A percentile compares a stretch with the other conserved stretches of the same genome.
Evolutionary conservation across 2,329 filamentous ascomycete genomes (phyloP).

Genomic region (Colletotrichum sp.): DNA sequence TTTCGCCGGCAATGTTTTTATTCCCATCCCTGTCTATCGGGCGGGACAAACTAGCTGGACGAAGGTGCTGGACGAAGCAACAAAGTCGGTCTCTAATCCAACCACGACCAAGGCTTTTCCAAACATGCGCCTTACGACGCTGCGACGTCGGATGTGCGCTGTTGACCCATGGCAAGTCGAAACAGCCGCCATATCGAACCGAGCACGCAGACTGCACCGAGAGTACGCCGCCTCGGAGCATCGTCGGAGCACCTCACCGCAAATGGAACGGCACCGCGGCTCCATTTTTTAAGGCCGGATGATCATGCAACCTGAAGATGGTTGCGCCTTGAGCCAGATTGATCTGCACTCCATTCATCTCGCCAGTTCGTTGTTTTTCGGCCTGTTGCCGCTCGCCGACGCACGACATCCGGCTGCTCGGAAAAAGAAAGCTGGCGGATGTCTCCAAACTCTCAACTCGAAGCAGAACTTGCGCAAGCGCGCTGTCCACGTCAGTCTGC

Average conservation of each 20-base stretch:
- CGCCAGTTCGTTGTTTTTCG: neutral
- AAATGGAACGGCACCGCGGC: constrained; percentile 3
- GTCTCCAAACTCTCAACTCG: neutral
- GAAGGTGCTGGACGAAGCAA: neutral
- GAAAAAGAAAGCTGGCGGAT: neutral
- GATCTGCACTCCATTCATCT: neutral
- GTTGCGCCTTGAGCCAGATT: constrained; percentile 1
- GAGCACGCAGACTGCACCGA: neutral
- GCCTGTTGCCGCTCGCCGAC: neutral
- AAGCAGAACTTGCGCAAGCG: constrained; percentile 1
- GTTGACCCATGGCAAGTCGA: constrained; percentile 2
- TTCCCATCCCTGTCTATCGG: neutral
- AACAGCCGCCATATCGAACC: neutral
- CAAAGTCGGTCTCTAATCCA: neutral
- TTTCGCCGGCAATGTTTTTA: neutral
- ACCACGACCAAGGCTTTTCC: neutral
- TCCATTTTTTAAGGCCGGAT: constrained; percentile 17
- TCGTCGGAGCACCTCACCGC: neutral
- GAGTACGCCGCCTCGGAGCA: constrained; percentile 2
- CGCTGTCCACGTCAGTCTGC: neutral
- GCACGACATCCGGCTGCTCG: neutral
- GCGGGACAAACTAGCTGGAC: neutral
- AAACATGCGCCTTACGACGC: neutral
- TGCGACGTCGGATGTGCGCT: neutral
- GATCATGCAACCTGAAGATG: constrained; percentile 14